Evolutionary conservation across 1,284 basidiomycete genomes (phyloP).

Genomic region (Jaminaea rosea): DNA sequence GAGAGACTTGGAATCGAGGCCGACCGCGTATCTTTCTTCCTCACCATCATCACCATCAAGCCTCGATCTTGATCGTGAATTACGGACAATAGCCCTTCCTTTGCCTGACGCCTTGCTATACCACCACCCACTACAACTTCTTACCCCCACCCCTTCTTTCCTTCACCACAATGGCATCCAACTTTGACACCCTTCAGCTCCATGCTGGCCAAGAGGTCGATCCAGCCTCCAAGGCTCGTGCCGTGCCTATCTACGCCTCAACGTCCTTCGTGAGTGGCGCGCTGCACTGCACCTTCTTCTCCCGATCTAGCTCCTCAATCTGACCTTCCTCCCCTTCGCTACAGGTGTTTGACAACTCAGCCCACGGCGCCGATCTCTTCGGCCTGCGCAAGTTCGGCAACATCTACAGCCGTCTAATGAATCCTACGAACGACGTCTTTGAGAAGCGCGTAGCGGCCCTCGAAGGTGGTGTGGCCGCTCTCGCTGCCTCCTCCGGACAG

Average conservation of each 20-base stretch:
- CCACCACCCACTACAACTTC: too few species aligned
- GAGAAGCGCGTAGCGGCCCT: conserved; percentile 74
- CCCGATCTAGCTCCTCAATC: conserved; percentile 64
- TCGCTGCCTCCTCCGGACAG: conserved; percentile 70
- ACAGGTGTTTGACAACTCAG: conserved; percentile 44
- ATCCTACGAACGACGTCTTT: conserved; percentile 77
- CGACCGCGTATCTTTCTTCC: too few species aligned
- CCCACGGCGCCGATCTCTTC: conserved; percentile 72
- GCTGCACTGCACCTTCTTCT: conserved; percentile 62
- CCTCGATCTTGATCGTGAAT: too few species aligned
- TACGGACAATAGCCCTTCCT: too few species aligned
- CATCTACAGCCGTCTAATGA: conserved; percentile 57
- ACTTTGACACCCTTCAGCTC: conserved; percentile 53
- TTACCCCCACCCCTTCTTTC: background rate
- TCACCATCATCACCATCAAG: too few species aligned
- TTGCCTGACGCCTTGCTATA: too few species aligned
- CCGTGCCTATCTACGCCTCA: conserved; percentile 65
- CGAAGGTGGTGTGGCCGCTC: conserved; percentile 70
- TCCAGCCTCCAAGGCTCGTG: conserved; percentile 63
- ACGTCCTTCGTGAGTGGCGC: conserved; percentile 11
- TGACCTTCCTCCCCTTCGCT: background rate
- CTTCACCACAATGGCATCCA: conserved; percentile 13
- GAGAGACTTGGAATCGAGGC: too few species aligned
- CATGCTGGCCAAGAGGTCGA: conserved; percentile 71
- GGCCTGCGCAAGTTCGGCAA: conserved; percentile 28